Evolutionary conservation across 1,284 basidiomycete species (phyloP).

Genomic region (Sphagnurus paluster): DNA sequence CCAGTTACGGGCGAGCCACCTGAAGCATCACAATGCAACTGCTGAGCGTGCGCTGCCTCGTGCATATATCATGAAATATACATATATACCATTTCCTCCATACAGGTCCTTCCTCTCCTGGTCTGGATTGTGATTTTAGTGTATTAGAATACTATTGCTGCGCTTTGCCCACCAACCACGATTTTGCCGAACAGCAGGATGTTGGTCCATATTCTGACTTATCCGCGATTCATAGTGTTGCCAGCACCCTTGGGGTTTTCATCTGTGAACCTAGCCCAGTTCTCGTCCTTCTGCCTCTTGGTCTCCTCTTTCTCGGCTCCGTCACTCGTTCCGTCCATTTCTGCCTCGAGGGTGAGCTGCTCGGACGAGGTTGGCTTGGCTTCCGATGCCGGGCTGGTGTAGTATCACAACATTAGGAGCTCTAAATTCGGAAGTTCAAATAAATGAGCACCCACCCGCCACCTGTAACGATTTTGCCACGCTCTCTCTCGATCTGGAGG

Average conservation of each 20-base stretch:
- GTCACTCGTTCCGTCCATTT: slow-evolving; percentile 78
- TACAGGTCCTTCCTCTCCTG: slow-evolving; percentile 3
- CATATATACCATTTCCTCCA: slow-evolving; percentile 18
- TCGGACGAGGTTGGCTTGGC: slow-evolving; percentile 73
- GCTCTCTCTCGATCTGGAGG: slow-evolving; percentile 79
- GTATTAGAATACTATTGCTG: slow-evolving; percentile 19
- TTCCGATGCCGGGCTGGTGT: slow-evolving; percentile 65
- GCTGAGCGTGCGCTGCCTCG: slow-evolving; percentile 38
- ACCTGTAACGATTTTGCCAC: slow-evolving; percentile 86
- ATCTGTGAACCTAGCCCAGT: slow-evolving; percentile 86
- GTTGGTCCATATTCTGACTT: no score
- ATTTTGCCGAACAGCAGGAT: no score
- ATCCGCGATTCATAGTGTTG: slow-evolving; percentile 95
- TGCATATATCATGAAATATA: slow-evolving; percentile 12
- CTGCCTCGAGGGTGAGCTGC: slow-evolving; percentile 74
- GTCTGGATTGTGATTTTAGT: slow-evolving; percentile 21
- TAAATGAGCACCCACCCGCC: slow-evolving; percentile 66
- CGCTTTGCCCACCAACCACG: slow-evolving; percentile 4
- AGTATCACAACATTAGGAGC: slow-evolving; percentile 9
- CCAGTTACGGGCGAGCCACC: slow-evolving; percentile 64
- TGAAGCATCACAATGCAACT: slow-evolving; percentile 77
- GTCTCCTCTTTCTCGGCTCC: slow-evolving; percentile 76
- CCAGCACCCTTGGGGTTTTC: slow-evolving; percentile 82
- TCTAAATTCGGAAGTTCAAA: slow-evolving; percentile 10
- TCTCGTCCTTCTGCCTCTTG: slow-evolving; percentile 81